Evolutionary conservation across 257 asterid species (phyloP).

Genomic region (Forsythia suspensa): DNA sequence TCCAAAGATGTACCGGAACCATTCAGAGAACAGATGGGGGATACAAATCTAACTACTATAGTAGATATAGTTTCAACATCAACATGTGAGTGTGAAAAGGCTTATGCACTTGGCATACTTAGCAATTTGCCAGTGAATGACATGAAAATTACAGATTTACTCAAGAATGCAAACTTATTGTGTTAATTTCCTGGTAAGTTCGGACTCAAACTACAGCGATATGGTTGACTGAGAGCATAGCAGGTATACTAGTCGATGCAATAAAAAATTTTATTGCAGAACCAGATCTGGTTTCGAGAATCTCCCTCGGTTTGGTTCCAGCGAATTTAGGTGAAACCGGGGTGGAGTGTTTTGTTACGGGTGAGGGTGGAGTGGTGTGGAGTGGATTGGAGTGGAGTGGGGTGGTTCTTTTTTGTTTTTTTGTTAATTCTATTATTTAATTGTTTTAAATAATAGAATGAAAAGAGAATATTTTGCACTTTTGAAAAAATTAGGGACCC

Average conservation of each 20-base stretch:
- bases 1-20: slow-evolving; percentile 50
- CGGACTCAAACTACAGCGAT: slow-evolving; percentile 22
- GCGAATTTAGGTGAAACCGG: no score
- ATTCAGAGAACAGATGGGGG: slow-evolving; percentile 54
- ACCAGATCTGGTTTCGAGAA: no score
- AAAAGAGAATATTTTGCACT: no score
- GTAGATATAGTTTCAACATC: slow-evolving; percentile 41
- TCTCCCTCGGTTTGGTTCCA: no score
- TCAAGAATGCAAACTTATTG: slow-evolving; percentile 47
- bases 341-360: no score
- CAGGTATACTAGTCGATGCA: slow-evolving; percentile 41
- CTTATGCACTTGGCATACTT: slow-evolving; percentile 72
- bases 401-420: no score
- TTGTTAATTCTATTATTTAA: no score
- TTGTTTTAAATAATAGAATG: no score
- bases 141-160: slow-evolving; percentile 53
- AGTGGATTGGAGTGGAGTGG: no score
- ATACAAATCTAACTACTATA: slow-evolving; percentile 38
- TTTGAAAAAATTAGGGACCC: no score
- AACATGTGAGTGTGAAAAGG: slow-evolving; percentile 50
- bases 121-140: slow-evolving; percentile 61
- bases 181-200: slow-evolving; percentile 39
- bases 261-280: no score
- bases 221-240: slow-evolving; percentile 51
- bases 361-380: no score